Evolutionary conservation across 2,329 filamentous ascomycete species (phyloP).

Genomic region (Fusarium irregulare): DNA sequence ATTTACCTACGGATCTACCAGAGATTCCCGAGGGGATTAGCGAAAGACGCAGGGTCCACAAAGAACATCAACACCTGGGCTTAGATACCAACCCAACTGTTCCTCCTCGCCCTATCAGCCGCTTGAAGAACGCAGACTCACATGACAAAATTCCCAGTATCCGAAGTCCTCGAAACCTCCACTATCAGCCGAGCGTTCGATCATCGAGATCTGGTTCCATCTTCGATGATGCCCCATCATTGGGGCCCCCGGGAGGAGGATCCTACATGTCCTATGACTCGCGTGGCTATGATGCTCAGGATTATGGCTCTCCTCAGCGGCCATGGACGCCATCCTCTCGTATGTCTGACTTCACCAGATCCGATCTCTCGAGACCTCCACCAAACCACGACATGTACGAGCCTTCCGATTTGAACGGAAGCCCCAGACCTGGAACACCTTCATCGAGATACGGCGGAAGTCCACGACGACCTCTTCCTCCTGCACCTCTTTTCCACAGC

Average conservation of each 20-base stretch:
- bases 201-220: conserved; percentile 63
- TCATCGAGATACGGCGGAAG: conserved; percentile 90
- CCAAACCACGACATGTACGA: conserved; percentile 81
- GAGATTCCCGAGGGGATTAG: conserved; percentile 63
- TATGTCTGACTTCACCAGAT: conserved; percentile 61
- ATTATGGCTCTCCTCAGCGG: conserved; percentile 62
- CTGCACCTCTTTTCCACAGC: conserved; percentile 83
- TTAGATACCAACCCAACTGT: conserved; percentile 29
- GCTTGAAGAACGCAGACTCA: conserved; percentile 54
- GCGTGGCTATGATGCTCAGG: conserved; percentile 17
- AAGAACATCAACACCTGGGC: conserved; percentile 43
- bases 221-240: conserved; percentile 66
- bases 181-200: conserved; percentile 65
- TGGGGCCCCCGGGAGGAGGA: conserved; percentile 73
- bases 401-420: conserved; percentile 88
- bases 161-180: conserved; percentile 52
- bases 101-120: conserved; percentile 30
- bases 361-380: conserved; percentile 68
- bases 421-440: conserved; percentile 88
- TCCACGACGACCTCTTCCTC: conserved; percentile 86
- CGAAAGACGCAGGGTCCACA: conserved; percentile 51
- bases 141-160: conserved; percentile 56
- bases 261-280: conserved; percentile 70
- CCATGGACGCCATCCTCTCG: conserved; percentile 68
- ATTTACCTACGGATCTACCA: conserved; percentile 58